Base-by-base conservation (phyloP, 257 asterid species). In the Ehretia macrophylla region DNA sequence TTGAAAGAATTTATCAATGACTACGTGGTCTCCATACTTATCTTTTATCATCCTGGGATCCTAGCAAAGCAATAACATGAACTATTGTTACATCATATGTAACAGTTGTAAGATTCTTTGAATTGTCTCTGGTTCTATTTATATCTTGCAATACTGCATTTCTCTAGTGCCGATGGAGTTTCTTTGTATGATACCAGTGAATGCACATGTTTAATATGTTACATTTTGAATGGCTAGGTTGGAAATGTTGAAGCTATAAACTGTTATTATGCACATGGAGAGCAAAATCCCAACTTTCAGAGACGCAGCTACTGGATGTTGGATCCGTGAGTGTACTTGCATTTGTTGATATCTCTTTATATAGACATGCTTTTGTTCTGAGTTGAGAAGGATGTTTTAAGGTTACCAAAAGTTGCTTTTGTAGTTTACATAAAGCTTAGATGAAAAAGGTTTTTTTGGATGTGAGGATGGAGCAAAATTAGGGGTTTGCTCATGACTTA, bases 261-360 rank as follows among this genome's bases (percentile, higher is more conserved):
- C 62, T 87, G 96, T 76, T 87, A 87, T 68, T 87, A 87, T 68
- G 96, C 94, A 53, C 96, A 87, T 75, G 96, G 96, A 62, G 88
- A 82, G 75, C 81, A 72, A 66, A 85, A 79, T 65, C 78, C 85
- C 42, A 87, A 72, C 66, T 82, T 87, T 72, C 90, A 80, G 71
- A 77, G 96, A 67, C 96, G 96, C 53, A 80, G 90, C 79, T 87
- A 79, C 72, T 87, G 96, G 96, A 85, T 85, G 72, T 75, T 87
- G 82, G 94, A 87, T 32, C 84, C 74, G 96, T 87, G 75, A 76
- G 95, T 76, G 67, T 27, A 46, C 46, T 53, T 60, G 45, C 65
- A 48, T 22, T 40, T 32, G 17, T 23, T 5, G 23, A 49, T 49
- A 49, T n/a, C 27, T 8, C 54, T 5, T 1, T 49, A 8, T 10